Evolutionary conservation across 768 basidiomycete genomes (phyloP), one percentile per base, ranked within the genome.

Genomic region (Cantharellus anzutake): DNA sequence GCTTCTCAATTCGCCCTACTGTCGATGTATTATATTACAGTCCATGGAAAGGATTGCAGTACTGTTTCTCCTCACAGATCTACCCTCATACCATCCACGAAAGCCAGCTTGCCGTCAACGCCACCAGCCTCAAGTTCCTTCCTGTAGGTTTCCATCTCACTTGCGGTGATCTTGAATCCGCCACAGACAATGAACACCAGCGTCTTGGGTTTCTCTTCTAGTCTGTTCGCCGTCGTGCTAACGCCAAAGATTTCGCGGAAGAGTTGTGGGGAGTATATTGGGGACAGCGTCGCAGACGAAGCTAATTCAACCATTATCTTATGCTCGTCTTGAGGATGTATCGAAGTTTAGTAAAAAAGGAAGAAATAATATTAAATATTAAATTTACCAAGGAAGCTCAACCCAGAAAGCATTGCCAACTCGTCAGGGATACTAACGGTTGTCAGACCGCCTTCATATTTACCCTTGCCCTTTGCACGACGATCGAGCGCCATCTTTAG

Each of bases 261-360:
- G 37, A 87, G 69, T 3, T 70, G 68, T 2, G 69, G 73, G 40
- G 75, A 76, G 66, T 86, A 88, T 2, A 79, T 84, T 2, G 83
- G 77, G 2, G 77, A 74, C 4, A 89, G 73, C 2, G 85, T 80
- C 4, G 82, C 80, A 3, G 84, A 74, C 63, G 85, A 86, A 1
- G 86, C 82, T 34, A 88, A 73, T 64, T 89, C 85, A 5, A 84
- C 78, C 35, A 87, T 72, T 60, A 81, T 71, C 68, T 84, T 85
- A 66, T 88, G 85, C 61, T 86, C 83, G 62, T 84, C 86, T 84
- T 11, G 38, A 57, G 40, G 40, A 59, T 20, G 37, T 57, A 4
- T 20, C 52, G 14, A 48, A 42, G 14, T 14, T 1, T 4, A 37
- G 48, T 5, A 3, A 14, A 4, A 2, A 38, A 41, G 4, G 11